These are phyloP conservation scores for Rhamnella rubrinervis DNA, from an alignment of 331 rosid genomes.

Conservation along the genomic window DNA sequence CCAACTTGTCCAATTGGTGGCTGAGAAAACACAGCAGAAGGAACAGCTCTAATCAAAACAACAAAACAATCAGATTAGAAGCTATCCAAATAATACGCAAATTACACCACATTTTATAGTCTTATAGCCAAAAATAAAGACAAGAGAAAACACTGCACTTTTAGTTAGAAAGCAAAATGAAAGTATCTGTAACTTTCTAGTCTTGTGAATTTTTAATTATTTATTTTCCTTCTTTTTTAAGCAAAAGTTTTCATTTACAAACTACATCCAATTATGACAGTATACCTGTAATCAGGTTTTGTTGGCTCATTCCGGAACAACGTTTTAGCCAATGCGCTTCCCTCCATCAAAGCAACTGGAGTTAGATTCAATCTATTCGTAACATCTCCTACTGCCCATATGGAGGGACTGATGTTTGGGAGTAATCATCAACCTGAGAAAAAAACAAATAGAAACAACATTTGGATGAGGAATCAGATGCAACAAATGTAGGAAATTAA, in stretches of 20 bases:
- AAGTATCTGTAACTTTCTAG: neutral
- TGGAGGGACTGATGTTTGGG: constrained; percentile 83
- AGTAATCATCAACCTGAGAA: constrained; percentile 88
- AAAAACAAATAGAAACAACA: neutral
- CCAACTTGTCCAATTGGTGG: constrained; percentile 97
- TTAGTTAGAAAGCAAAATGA: too few relatives aligned
- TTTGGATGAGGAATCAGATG: constrained; percentile 4
- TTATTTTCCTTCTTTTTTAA: neutral
- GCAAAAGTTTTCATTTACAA: neutral
- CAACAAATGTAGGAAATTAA: too few relatives aligned
- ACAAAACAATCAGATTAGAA: constrained; percentile 22
- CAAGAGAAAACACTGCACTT: neutral
- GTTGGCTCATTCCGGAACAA: constrained; percentile 78
- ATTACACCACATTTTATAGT: neutral
- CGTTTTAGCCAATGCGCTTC: constrained; percentile 78
- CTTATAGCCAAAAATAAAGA: neutral
- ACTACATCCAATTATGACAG: constrained; percentile 2
- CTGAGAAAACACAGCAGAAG: constrained; percentile 97
- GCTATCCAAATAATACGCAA: neutral
- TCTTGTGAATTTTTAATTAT: neutral
- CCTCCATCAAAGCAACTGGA: constrained; percentile 99
- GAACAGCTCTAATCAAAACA: constrained; percentile 60
- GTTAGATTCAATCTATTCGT: constrained; percentile 91
- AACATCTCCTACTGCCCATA: constrained; percentile 98
- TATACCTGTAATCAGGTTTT: constrained; percentile 88